phyloP scores from a whole-genome alignment of 129 eudicot genomes.

The Chrysanthemum lavandulifolium region DNA sequence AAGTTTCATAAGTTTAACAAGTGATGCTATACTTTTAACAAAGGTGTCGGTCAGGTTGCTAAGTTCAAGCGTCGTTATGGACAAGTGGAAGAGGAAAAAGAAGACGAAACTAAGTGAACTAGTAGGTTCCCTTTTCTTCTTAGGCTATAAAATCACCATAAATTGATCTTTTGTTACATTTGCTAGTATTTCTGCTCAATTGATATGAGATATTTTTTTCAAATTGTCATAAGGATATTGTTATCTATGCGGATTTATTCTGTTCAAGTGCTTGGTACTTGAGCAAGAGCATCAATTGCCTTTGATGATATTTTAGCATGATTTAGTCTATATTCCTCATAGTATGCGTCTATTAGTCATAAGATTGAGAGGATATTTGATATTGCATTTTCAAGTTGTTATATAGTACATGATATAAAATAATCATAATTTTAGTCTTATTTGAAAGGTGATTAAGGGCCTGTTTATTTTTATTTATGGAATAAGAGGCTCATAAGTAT shows the following conservation, averaged over 20 bases:
- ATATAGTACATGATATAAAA: no score
- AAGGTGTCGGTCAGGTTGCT: conserved; percentile 78
- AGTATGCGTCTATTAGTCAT: background rate
- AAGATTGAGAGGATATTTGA: background rate
- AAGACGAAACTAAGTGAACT: conserved; percentile 38
- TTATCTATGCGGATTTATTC: background rate
- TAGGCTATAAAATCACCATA: conserved; percentile 1
- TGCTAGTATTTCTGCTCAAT: conserved; percentile 15
- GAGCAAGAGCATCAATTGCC: background rate
- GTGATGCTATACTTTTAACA: no score
- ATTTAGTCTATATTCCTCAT: conserved; percentile 1
- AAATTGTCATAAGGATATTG: background rate
- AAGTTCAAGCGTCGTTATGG: conserved; percentile 87
- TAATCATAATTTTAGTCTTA: no score
- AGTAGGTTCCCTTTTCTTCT: conserved; percentile 14
- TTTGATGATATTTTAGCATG: background rate
- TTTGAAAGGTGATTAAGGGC: no score
- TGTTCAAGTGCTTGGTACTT: background rate
- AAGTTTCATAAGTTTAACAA: no score
- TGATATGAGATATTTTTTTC: conserved; percentile 7
- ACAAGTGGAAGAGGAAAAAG: conserved; percentile 52
- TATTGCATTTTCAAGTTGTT: no score
- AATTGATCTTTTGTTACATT: conserved; percentile 7
- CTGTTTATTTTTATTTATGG: no score
- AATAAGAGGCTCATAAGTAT: no score